Evolutionary conservation across 202 grass and related monocot species (phyloP).

Genomic region (Panicum hallii): DNA sequence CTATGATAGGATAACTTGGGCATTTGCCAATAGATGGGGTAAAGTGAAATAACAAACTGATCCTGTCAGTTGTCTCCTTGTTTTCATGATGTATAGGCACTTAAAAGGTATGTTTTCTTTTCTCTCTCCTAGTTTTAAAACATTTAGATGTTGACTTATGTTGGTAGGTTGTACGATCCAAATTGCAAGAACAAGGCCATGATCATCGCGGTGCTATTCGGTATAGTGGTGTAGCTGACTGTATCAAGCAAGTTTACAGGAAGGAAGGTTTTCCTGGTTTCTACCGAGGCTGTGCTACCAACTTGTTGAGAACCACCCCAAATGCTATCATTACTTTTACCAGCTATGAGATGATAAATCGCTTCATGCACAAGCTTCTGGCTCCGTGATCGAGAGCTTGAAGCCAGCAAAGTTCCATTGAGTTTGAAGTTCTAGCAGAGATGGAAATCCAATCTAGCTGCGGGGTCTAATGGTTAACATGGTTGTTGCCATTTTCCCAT

Average conservation of each 20-base stretch:
- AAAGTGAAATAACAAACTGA: not conserved
- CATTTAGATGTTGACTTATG: constrained; percentile 13
- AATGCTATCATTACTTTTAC: constrained; percentile 89
- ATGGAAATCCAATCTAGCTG: not conserved
- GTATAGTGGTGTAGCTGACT: constrained; percentile 69
- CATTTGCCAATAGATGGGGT: not conserved
- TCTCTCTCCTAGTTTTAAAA: constrained; percentile 16
- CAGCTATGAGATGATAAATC: constrained; percentile 87
- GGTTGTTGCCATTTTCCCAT: constrained; percentile 34
- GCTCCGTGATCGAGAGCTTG: constrained; percentile 18
- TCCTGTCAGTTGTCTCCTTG: not conserved
- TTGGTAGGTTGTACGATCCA: constrained; percentile 79
- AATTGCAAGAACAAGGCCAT: constrained; percentile 83
- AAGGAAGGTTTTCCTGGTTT: constrained; percentile 75
- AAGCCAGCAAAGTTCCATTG: not conserved
- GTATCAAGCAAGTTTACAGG: constrained; percentile 69
- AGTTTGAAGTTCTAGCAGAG: not conserved
- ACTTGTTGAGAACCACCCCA: constrained; percentile 89
- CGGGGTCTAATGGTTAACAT: constrained; percentile 16
- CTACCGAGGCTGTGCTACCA: constrained; percentile 85
- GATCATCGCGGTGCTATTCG: constrained; percentile 44
- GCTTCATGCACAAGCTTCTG: constrained; percentile 56
- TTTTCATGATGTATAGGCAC: not conserved
- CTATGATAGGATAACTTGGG: constrained; percentile 6
- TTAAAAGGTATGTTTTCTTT: not conserved